Evolutionary conservation across 2,329 filamentous ascomycete genomes (phyloP), one percentile per base, ranked within the genome.

Genomic region (Microascus cirrosus): DNA sequence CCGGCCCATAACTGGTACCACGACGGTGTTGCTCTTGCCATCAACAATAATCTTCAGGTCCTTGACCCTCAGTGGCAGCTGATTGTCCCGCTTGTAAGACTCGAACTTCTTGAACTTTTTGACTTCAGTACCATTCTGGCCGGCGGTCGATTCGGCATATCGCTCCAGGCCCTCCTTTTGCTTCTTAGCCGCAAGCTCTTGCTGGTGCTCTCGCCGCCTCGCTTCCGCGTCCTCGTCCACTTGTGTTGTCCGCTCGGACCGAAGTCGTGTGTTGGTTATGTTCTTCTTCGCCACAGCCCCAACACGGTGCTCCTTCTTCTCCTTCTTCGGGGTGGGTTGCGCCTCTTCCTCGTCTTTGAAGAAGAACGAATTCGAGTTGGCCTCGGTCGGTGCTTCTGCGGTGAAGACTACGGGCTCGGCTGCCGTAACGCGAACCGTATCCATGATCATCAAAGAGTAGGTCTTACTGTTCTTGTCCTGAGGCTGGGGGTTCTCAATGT

Each of bases 41-140:
- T 99, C 94, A 15, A 97, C 90, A 24, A 96, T 82, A 61, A 99
- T 90, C 61, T 89, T 86, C 59, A 97, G 78, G 65, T 96, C 93
- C 69, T 88, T 87, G 63, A 95, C 85, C 67, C 85, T 86, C 15
- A 81, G 69, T 1, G 94, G 94, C 57, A 99, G 84, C 71, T 97
- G 93, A 65, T 95, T 96, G 70, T 97, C 94, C 60, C 93, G 85
- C 78, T 97, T 99, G 77, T 99, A 99, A 0, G 94, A 99, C 72
- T 99, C 94, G 68, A 97, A 99, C 58, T 91, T 89, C 77, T 97
- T 97, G 79, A 99, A 97, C 74, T 93, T 95, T 79, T 97, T 97
- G 70, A 95, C 87, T 63, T 94, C 87, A n/a, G 86, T 85, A 36
- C 93, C 94, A 66, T 96, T 94, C 62, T 93, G 80, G 59, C 87